phyloP scores from a whole-genome alignment of 140 eudicot species.

The Flaveria floridana region DNA sequence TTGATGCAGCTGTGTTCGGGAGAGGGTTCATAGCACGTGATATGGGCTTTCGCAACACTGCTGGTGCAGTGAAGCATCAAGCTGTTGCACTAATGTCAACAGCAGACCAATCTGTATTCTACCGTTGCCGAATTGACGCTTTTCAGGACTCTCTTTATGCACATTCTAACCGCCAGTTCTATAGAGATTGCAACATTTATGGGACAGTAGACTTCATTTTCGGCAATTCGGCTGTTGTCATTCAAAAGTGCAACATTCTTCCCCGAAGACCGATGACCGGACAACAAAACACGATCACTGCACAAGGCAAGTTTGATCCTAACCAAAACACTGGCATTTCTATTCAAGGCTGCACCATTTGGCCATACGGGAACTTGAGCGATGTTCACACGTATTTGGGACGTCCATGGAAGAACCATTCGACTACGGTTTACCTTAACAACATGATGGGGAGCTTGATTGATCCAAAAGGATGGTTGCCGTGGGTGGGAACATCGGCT shows the following conservation, averaged over 20 bases:
- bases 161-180: constrained; percentile 57
- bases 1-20: constrained; percentile 50
- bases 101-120: constrained; percentile 46
- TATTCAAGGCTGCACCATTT: constrained; percentile 49
- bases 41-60: constrained; percentile 54
- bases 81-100: constrained; percentile 59
- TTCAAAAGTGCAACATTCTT: constrained; percentile 52
- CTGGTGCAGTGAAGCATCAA: constrained; percentile 56
- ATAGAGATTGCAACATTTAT: constrained; percentile 49
- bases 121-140: constrained; percentile 48
- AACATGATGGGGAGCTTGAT: constrained; percentile 46
- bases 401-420: constrained; percentile 65
- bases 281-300: constrained; percentile 56
- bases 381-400: constrained; percentile 43
- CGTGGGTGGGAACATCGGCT: constrained; percentile 49
- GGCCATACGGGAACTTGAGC: constrained; percentile 35
- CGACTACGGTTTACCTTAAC: constrained; percentile 49
- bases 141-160: constrained; percentile 60
- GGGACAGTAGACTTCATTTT: constrained; percentile 61
- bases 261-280: constrained; percentile 48
- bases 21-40: constrained; percentile 58
- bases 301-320: constrained; percentile 53
- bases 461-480: constrained; percentile 56
- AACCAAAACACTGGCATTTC: constrained; percentile 59
- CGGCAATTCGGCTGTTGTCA: constrained; percentile 51